Evolutionary conservation across 1,284 basidiomycete genomes (phyloP), one percentile per base, ranked within the genome.

Genomic region (Tilletia setariae): DNA sequence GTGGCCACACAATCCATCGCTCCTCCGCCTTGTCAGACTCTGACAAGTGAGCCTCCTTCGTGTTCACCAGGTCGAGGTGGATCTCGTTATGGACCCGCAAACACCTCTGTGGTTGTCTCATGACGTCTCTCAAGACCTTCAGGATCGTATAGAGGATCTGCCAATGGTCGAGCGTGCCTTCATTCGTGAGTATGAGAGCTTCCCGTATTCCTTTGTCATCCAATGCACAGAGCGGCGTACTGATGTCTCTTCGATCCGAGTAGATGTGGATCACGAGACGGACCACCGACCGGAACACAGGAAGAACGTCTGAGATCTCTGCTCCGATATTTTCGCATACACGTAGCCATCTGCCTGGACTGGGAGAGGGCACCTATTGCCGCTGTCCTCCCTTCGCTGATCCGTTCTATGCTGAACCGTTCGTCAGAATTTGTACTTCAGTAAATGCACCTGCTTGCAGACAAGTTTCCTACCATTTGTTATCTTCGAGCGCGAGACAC

Each of bases 31-130:
- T 16, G 11, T n/a, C 11, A 9, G 19, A 23, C n/a, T 21, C 35
- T 40, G 35, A 40, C 35, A 40, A 4, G 35, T 11, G 35, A 6
- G n/a, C 19, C 44, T 40, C 32, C 13, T 64, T 42, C 62, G 6
- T 28, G 21, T 43, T 19, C 3, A 25, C 4, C 43, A 61, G 56
- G 94, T 97, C 62, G 94, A 97, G 84, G 87, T 97, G 9, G 95
- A 98, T 83, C 89, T 98, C 66, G 94, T 98, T 28, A 92, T 98
- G 89, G 87, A 90, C 74, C 90, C 90, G 2, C 88, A 89, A 70
- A 96, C 93, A 51, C 92, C 93, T 0, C 84, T 98, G 0, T 92
- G 90, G 89, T 89, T 91, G 80, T 91, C 94, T 19, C 94, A 98
- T 83, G 94, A 98, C 83, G 84, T 96, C 69, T 90, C 90, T 66